Conservation (phyloP, 805 yeast genomes). For the Pichia insulana region DNA sequence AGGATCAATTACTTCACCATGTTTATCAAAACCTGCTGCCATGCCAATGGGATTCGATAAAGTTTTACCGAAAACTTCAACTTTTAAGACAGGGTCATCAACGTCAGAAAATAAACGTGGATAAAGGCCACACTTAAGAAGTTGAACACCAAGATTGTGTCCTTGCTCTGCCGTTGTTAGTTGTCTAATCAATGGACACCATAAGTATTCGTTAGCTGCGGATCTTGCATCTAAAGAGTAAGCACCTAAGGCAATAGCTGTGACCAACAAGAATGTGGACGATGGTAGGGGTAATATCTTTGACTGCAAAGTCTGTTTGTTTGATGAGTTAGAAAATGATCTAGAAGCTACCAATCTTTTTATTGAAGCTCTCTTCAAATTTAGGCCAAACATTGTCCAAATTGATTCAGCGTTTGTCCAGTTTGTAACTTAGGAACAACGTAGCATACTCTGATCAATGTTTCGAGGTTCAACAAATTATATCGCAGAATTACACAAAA, state of each 20-base stretch:
- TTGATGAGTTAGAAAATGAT: neutral
- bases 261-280: conserved; percentile 16
- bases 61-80: conserved; percentile 53
- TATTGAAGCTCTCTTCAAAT: too few relatives aligned
- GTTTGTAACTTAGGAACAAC: too few relatives aligned
- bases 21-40: conserved; percentile 94
- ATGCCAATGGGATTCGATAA: conserved; percentile 78
- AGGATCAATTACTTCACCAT: conserved; percentile 84
- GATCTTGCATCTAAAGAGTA: conserved; percentile 74
- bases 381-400: too few relatives aligned
- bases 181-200: conserved; percentile 67
- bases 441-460: too few relatives aligned
- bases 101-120: conserved; percentile 53
- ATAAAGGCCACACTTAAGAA: conserved; percentile 57
- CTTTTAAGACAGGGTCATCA: conserved; percentile 45
- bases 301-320: conserved; percentile 7
- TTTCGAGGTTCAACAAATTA: too few relatives aligned
- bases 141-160: conserved; percentile 64
- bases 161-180: conserved; percentile 79
- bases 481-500: too few relatives aligned
- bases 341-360: neutral
- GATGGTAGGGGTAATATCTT: conserved; percentile 14
- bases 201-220: conserved; percentile 68
- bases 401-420: too few relatives aligned
- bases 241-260: conserved; percentile 33